Evolutionary conservation across 2,329 filamentous ascomycete genomes (phyloP).

Genomic region (Meredithiella fracta): DNA sequence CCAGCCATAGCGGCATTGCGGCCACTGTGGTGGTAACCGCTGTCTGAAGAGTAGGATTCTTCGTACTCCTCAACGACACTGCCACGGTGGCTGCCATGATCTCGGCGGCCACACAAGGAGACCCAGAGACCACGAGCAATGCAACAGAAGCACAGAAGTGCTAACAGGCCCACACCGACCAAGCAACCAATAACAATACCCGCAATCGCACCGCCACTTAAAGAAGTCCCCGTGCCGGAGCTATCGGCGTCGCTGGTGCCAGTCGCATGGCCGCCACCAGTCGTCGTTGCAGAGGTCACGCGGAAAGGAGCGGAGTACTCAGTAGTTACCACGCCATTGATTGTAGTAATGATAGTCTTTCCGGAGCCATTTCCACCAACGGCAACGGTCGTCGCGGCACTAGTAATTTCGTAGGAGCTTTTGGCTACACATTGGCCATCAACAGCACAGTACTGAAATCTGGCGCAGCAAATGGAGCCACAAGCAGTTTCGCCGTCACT

Average conservation of each 20-base stretch:
- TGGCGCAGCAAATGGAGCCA: slow-evolving; percentile 53
- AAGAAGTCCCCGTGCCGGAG: slow-evolving; percentile 22
- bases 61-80: slow-evolving; percentile 24
- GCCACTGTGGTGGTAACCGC: slow-evolving; percentile 20
- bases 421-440: slow-evolving; percentile 41
- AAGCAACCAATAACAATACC: slow-evolving; percentile 65
- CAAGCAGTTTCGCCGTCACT: slow-evolving; percentile 44
- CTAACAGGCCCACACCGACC: slow-evolving; percentile 47
- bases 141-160: slow-evolving; percentile 61
- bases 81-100: slow-evolving; percentile 21
- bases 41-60: slow-evolving; percentile 35
- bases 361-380: slow-evolving; percentile 18
- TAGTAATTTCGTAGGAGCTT: slow-evolving; percentile 24
- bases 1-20: slow-evolving; percentile 8
- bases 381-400: slow-evolving; percentile 19
- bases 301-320: slow-evolving; percentile 35
- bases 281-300: slow-evolving; percentile 36
- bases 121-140: slow-evolving; percentile 47
- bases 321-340: slow-evolving; percentile 34
- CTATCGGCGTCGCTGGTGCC: slow-evolving; percentile 26
- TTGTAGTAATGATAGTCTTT: slow-evolving; percentile 29
- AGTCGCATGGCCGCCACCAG: slow-evolving; percentile 29
- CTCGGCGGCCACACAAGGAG: slow-evolving; percentile 36
- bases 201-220: slow-evolving; percentile 60
- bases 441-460: slow-evolving; percentile 49